Base-by-base conservation (phyloP, 208 protist species). In the Crithidia brevicula region DNA sequence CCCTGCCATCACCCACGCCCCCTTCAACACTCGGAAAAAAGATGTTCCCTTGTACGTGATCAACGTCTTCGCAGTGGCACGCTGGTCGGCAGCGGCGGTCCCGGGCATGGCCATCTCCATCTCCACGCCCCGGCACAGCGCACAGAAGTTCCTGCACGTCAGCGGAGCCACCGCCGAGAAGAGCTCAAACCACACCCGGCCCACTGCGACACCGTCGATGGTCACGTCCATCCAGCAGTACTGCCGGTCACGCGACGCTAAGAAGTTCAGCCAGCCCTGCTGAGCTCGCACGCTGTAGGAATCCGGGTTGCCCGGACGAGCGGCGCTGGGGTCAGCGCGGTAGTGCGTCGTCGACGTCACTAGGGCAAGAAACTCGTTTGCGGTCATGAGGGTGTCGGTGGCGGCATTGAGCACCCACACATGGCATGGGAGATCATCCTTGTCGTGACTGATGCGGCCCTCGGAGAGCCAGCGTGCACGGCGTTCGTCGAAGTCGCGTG, bases 1-100 rank as follows among this genome's bases (percentile, higher is more conserved):
- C 6, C 98, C 98, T 1, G 82, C 95, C 87, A 98, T 98, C 53
- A 97, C 83, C 92, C 97, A 98, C 70, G 97, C 98, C 16, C 85
- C 85, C 7, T 86, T 70, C 30, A 99, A 82, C 0, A 94, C 89
- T 34, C 98, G 92, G 59, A 98, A 98, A 73, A 99, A 98, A 4
- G 78, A 85, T 8, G 86, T 93, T 7, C 83, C 84, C 68, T 97
- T 95, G 85, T 98, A 99, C 31, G 73, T 66, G 16, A 97, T 78
- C 23, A 52, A 20, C 11, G 91, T 46, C 20, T 59, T 33, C 64
- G 85, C 67, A 43, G 45, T 64, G 7, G 15, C 36, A 25, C 22
- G 27, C 27, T 72, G 65, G 22, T 62, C 31, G 15, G 56, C 49
- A 16, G 36, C 43, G 10, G n/a, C 20, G 6, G 34, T 40, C 34